These are phyloP conservation scores for Talaromyces marneffei DNA, from an alignment of 2,329 filamentous ascomycete genomes.

Conservation along the genomic window DNA sequence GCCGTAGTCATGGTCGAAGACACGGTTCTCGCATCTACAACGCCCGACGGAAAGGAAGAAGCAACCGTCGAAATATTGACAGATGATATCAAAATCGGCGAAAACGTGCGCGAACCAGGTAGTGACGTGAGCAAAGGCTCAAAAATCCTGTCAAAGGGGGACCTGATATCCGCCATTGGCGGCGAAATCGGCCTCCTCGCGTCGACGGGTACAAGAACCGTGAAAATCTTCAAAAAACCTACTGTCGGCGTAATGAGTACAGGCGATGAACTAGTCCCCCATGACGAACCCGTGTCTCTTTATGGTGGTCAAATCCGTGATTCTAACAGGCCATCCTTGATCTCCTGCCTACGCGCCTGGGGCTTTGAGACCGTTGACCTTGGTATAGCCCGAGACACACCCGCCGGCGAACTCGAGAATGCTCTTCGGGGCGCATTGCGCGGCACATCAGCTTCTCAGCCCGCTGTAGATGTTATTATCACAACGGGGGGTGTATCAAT, in stretches of 20 bases:
- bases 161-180: conserved; percentile 77
- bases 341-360: conserved; percentile 67
- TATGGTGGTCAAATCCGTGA: conserved; percentile 82
- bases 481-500: conserved; percentile 95
- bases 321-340: conserved; percentile 81
- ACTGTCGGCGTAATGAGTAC: conserved; percentile 84
- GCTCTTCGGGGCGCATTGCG: conserved; percentile 69
- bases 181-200: conserved; percentile 88
- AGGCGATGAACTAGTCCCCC: conserved; percentile 84
- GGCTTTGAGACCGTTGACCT: conserved; percentile 78
- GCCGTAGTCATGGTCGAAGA: conserved; percentile 97
- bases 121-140: conserved; percentile 72
- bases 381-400: conserved; percentile 61
- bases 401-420: conserved; percentile 66
- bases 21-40: conserved; percentile 68
- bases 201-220: conserved; percentile 68
- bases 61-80: conserved; percentile 81
- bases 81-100: conserved; percentile 64
- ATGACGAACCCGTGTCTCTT: conserved; percentile 57
- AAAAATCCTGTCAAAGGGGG: conserved; percentile 67
- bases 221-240: conserved; percentile 69
- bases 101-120: conserved; percentile 87
- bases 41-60: conserved; percentile 77
- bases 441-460: conserved; percentile 33
- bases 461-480: conserved; percentile 67